Evolutionary conservation across 2,329 filamentous ascomycete species (phyloP).

Genomic region (Teratosphaeria viscida): DNA sequence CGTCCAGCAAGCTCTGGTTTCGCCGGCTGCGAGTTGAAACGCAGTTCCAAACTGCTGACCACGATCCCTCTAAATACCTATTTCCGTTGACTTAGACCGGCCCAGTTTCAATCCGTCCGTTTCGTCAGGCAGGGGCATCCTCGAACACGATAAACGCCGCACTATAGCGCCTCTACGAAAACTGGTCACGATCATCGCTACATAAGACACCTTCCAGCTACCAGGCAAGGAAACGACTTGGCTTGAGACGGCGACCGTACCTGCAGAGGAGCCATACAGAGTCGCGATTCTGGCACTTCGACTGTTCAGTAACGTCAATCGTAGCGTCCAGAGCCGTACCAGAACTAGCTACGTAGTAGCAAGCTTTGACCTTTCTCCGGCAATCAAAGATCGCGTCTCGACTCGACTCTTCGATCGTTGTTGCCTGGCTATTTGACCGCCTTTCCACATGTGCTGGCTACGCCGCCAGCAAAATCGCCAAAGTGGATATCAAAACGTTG

Average conservation of each 20-base stretch:
- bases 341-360: background rate
- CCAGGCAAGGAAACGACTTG: background rate
- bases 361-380: background rate
- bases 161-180: background rate
- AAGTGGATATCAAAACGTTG: constrained; percentile 90
- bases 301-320: background rate
- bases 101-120: constrained; percentile 4
- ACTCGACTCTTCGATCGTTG: background rate
- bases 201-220: background rate
- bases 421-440: background rate
- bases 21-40: constrained; percentile 20
- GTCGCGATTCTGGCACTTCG: background rate
- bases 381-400: background rate
- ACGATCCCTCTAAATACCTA: background rate
- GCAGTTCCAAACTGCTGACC: constrained; percentile 9
- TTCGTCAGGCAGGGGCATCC: constrained; percentile 15
- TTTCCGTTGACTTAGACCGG: background rate
- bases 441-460: constrained; percentile 30
- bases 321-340: background rate
- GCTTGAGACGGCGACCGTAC: background rate
- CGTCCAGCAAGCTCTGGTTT: constrained; percentile 14
- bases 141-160: constrained; percentile 1
- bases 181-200: background rate
- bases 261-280: background rate
- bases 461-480: constrained; percentile 47